phyloP scores from a whole-genome alignment of 192 early-diverging fungal genomes.

The Spizellomyces sp. region DNA sequence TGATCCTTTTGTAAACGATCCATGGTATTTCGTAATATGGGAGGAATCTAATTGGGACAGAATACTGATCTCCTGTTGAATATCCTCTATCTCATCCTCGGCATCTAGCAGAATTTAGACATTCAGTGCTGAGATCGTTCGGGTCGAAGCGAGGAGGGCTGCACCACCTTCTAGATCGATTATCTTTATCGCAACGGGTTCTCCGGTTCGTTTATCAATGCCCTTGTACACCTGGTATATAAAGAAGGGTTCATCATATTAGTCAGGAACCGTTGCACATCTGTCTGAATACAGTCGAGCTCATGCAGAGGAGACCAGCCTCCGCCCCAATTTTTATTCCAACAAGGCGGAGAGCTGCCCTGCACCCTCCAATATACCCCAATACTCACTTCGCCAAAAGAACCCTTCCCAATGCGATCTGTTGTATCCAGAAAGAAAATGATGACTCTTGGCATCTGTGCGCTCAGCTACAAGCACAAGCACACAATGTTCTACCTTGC shows the following conservation, averaged over 20 bases:
- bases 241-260: background rate
- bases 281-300: background rate
- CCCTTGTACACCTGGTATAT: conserved; percentile 51
- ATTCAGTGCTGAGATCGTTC: too few species aligned
- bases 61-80: conserved; percentile 96
- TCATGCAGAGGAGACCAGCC: too few species aligned
- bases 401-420: conserved; percentile 50
- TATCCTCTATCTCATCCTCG: conserved; percentile 99
- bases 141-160: too few species aligned
- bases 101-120: conserved; percentile 51
- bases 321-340: too few species aligned
- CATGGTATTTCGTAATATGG: conserved; percentile 89
- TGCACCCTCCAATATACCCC: background rate
- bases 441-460: background rate
- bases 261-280: background rate
- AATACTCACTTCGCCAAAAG: conserved; percentile 55
- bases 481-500: conserved; percentile 19
- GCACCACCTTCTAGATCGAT: conserved; percentile 83
- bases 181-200: conserved; percentile 93
- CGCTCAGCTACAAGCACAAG: too few species aligned
- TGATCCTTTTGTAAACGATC: conserved; percentile 85
- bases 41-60: conserved; percentile 89
- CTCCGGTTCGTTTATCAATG: conserved; percentile 64
- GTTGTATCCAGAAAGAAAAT: background rate
- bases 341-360: too few species aligned